Base-by-base conservation (phyloP, 768 basidiomycete species). In the Suillus paluster region DNA sequence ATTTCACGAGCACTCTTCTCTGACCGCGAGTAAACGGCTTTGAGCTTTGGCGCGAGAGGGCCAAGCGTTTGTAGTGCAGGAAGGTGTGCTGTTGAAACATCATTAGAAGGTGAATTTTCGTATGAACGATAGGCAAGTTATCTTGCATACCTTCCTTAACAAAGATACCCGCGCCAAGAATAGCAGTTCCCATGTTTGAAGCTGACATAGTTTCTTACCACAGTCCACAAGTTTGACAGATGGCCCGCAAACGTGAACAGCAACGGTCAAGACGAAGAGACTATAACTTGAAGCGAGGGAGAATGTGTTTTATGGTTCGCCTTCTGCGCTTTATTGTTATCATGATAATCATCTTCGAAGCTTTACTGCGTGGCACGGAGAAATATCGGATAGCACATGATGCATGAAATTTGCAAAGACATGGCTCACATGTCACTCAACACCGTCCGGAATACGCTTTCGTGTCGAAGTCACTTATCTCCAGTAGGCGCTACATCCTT, bases 1-100 rank as follows among this genome's bases (percentile, higher is more conserved):
- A 91, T 75, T 38, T 83, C 82, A 14, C 75, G 72, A 1, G 88
- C 83, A 60, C 84, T 86, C 71, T 81, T 83, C 66, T 83, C 75
- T 1, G 92, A 91, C 63, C 93, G 84, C 12, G 93, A 95, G 79
- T 94, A 95, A 59, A 95, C 80, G 1, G 92, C 93, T 66, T 80
- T 86, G 57, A 88, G 76, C 57, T 75, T 71, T 56, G 79, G 80
- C 38, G 81, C 79, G 25, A 79, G 71, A 63, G 71, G 68, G 11
- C 82, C 83, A 55, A 91, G 80, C 2, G 75, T 72, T 25, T 81
- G 81, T 56, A 95, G 80, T 19, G 89, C 87, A 41, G 93, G 93
- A n/a, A 95, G 79, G 74, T 96, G 90, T 30, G 92, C 91, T 87
- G 75, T 66, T 66, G 48, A 49, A 36, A 62, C 65, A 69, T 68